Conservation (phyloP, 257 asterid genomes). For the Eucommia ulmoides region DNA sequence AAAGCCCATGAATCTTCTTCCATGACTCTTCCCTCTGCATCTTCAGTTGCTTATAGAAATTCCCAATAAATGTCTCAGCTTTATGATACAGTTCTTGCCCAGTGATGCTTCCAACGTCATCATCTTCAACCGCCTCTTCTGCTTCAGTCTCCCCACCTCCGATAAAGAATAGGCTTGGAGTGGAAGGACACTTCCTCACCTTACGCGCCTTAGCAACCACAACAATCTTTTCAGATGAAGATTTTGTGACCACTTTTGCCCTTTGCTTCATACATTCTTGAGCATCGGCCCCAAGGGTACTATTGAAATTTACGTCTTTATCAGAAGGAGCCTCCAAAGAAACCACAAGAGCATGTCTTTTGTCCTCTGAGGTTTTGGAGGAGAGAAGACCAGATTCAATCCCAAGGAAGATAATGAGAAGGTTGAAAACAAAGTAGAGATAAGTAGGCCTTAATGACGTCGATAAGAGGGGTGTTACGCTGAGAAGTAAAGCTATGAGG, state of each 20-base stretch:
- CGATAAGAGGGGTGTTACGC: constrained; percentile 34
- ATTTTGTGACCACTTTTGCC: constrained; percentile 12
- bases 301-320: neutral
- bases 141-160: constrained; percentile 14
- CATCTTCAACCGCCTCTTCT: constrained; percentile 9
- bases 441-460: constrained; percentile 32
- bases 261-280: neutral
- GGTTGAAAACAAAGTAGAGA: constrained; percentile 39
- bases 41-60: constrained; percentile 49
- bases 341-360: constrained; percentile 3
- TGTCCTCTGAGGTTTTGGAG: constrained; percentile 12
- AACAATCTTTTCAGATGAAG: constrained; percentile 13
- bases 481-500: constrained; percentile 22
- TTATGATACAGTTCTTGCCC: constrained; percentile 38
- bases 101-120: constrained; percentile 15
- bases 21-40: constrained; percentile 56
- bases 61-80: constrained; percentile 58
- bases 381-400: constrained; percentile 54
- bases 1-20: constrained; percentile 25
- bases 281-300: neutral
- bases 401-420: constrained; percentile 41
- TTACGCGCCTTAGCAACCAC: neutral
- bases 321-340: constrained; percentile 5
- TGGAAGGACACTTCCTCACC: constrained; percentile 16
- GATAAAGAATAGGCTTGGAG: constrained; percentile 34